Evolutionary conservation across 225 moss, liverwort and hornwort genomes (phyloP).

Genomic region (Polytrichum commune): DNA sequence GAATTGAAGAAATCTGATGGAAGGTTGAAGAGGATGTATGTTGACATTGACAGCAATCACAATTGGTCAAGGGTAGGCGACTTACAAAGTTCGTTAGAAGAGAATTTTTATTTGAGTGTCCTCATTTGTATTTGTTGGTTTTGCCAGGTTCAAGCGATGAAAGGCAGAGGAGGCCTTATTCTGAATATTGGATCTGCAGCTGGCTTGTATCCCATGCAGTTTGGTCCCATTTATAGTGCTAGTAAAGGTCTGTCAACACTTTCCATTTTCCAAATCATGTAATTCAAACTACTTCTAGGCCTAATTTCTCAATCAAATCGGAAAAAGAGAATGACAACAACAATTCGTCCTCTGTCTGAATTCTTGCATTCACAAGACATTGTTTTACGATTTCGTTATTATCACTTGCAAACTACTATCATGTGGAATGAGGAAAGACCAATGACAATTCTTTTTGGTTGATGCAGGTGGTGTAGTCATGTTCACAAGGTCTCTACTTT

Average conservation of each 20-base stretch:
- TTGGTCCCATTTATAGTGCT: conserved; percentile 35
- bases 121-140: conserved; percentile 3
- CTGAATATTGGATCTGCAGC: conserved; percentile 54
- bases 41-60: too few relatives aligned
- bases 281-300: not conserved
- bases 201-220: conserved; percentile 43
- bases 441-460: not conserved
- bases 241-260: conserved; percentile 41
- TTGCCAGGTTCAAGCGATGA: conserved; percentile 16
- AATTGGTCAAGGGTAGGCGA: too few relatives aligned
- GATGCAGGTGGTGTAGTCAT: conserved; percentile 51
- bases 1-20: too few relatives aligned
- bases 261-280: not conserved
- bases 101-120: not conserved
- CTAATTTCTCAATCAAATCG: not conserved
- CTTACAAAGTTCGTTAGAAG: too few relatives aligned
- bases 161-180: conserved; percentile 33
- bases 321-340: too few relatives aligned
- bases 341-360: too few relatives aligned
- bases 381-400: not conserved
- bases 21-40: too few relatives aligned
- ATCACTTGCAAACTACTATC: not conserved
- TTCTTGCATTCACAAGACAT: too few relatives aligned
- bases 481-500: conserved; percentile 48
- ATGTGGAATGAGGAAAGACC: not conserved